phyloP scores from a whole-genome alignment of 139 green algal genomes.

The Tetraselmis striata region DNA sequence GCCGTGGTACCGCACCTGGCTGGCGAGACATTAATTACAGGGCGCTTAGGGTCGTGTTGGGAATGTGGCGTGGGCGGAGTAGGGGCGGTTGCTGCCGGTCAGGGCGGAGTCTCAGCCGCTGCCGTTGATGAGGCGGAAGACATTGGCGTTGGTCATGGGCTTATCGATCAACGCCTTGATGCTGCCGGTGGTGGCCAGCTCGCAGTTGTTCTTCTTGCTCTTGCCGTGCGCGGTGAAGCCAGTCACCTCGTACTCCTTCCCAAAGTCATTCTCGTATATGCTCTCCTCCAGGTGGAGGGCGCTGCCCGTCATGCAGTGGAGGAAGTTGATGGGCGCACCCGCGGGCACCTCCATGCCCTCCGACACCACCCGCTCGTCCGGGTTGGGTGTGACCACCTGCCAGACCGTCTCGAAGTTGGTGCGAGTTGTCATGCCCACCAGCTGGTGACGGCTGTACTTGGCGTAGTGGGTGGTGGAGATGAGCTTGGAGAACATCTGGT shows the following conservation, averaged over 20 bases:
- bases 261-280: conserved; percentile 19
- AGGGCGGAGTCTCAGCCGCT: neutral
- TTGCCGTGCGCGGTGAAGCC: conserved; percentile 5
- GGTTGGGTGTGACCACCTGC: conserved; percentile 19
- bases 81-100: too few species aligned
- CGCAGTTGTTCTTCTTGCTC: conserved; percentile 11
- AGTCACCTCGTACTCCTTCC: conserved; percentile 24
- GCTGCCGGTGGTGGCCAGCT: conserved; percentile 9
- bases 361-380: conserved; percentile 10
- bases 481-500: conserved; percentile 40
- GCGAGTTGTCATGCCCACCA: conserved; percentile 37
- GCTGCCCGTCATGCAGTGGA: conserved; percentile 31
- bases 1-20: too few species aligned
- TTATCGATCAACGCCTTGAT: neutral
- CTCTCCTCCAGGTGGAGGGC: conserved; percentile 16
- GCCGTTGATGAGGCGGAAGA: neutral
- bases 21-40: too few species aligned
- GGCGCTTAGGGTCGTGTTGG: too few species aligned
- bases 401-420: conserved; percentile 39
- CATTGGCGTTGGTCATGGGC: conserved; percentile 17
- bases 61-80: too few species aligned
- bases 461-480: conserved; percentile 27
- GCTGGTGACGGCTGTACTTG: conserved; percentile 41
- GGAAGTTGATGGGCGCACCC: conserved; percentile 25
- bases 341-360: conserved; percentile 12